Percentiles rank a stretch among this genome's conserved stretches.
These are phyloP conservation scores for Ogataea angusta DNA, from an alignment of 805 yeast species.

Conservation along the genomic window DNA sequence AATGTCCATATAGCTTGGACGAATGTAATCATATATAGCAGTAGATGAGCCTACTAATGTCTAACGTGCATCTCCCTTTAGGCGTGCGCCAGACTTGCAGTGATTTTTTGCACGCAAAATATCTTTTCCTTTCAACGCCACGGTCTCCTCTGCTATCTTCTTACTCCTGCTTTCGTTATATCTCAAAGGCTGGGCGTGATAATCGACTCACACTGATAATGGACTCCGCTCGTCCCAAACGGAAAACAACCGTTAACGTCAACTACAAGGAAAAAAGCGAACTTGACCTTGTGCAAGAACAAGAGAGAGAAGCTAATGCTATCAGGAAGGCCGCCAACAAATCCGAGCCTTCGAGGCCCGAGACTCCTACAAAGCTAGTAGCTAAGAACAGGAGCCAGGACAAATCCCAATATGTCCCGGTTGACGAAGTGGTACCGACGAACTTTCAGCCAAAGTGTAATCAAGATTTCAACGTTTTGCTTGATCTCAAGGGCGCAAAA, in stretches of 20 bases:
- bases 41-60: too few relatives aligned
- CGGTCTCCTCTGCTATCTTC: conserved; percentile 1
- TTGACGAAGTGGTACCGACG: conserved; percentile 37
- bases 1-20: too few relatives aligned
- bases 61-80: too few relatives aligned
- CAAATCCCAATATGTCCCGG: conserved; percentile 22
- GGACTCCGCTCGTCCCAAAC: conserved; percentile 27
- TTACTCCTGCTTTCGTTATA: not conserved
- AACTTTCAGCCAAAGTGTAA: conserved; percentile 48
- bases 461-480: conserved; percentile 41
- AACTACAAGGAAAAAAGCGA: conserved; percentile 35
- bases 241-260: conserved; percentile 31
- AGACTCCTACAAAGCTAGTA: conserved; percentile 4
- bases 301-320: conserved; percentile 2
- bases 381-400: conserved; percentile 11
- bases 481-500: conserved; percentile 42
- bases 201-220: not conserved
- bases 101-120: conserved; percentile 8
- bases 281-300: conserved; percentile 21
- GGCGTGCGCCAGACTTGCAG: not conserved
- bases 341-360: conserved; percentile 2
- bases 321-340: conserved; percentile 5
- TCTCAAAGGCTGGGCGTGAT: not conserved
- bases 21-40: too few relatives aligned
- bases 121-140: conserved; percentile 2